Evolutionary conservation across 805 yeast species (phyloP).

Genomic region (Monosporozyma servazzii): DNA sequence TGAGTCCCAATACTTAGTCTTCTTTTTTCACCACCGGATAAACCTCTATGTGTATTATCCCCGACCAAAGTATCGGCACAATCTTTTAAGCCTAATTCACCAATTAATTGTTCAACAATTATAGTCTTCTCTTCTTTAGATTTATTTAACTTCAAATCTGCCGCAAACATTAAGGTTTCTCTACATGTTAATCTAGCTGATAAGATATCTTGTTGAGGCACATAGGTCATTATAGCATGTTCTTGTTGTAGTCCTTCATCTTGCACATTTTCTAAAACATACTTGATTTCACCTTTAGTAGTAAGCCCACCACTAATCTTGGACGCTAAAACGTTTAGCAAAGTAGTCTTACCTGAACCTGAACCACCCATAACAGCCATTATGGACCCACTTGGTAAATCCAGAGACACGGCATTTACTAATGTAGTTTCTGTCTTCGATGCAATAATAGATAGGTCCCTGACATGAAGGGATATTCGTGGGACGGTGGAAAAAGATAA

Average conservation of each 20-base stretch:
- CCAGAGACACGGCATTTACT: conserved; percentile 46
- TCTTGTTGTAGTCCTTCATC: neutral
- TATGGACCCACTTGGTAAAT: conserved; percentile 49
- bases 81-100: conserved; percentile 57
- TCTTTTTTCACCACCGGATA: conserved; percentile 82
- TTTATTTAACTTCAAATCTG: conserved; percentile 54
- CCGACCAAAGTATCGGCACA: conserved; percentile 54
- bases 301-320: conserved; percentile 35
- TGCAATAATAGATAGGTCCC: conserved; percentile 20
- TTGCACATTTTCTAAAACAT: conserved; percentile 11
- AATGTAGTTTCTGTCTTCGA: conserved; percentile 30
- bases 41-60: conserved; percentile 44
- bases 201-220: conserved; percentile 67
- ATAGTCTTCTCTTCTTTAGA: conserved; percentile 35
- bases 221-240: conserved; percentile 39
- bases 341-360: conserved; percentile 79
- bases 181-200: conserved; percentile 62
- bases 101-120: conserved; percentile 51
- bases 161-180: conserved; percentile 63
- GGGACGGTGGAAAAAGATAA: conserved; percentile 18
- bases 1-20: conserved; percentile 72
- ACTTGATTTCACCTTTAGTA: conserved; percentile 36
- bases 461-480: conserved; percentile 18
- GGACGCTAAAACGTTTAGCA: conserved; percentile 57
- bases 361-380: conserved; percentile 83